Percentiles rank a stretch among this genome's conserved stretches.
These are phyloP conservation scores for Malassezia dermatis DNA, from an alignment of 1,284 basidiomycete genomes.

Conservation along the genomic window DNA sequence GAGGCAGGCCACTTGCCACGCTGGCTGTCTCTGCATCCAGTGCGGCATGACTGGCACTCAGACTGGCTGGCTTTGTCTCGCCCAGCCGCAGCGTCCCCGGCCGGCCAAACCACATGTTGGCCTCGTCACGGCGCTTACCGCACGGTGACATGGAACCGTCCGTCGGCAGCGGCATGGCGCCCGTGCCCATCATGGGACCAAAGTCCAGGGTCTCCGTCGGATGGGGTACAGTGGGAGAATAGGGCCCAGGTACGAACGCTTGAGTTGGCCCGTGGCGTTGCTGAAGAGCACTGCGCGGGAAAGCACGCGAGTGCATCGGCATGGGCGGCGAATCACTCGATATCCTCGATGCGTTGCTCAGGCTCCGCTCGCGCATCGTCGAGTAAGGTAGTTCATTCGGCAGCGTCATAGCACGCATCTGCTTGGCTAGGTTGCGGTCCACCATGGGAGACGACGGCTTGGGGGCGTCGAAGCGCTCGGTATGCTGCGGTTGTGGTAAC, in stretches of 20 bases:
- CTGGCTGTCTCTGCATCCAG: background rate
- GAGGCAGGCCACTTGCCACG: background rate
- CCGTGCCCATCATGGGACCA: background rate
- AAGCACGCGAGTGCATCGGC: background rate
- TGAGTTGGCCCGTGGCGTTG: background rate
- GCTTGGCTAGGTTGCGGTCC: conserved; percentile 1
- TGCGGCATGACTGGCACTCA: background rate
- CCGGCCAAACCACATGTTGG: conserved; percentile 9
- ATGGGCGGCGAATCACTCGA: background rate
- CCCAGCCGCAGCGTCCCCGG: conserved; percentile 15
- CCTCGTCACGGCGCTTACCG: background rate
- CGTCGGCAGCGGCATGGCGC: background rate
- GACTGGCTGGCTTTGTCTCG: background rate
- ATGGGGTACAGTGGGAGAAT: background rate
- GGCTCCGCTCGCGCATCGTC: background rate
- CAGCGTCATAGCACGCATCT: conserved; percentile 15
- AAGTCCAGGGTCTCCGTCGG: background rate
- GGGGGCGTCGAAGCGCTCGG: background rate
- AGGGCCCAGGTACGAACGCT: background rate
- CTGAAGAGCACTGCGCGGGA: background rate
- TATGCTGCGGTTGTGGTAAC: background rate
- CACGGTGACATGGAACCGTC: background rate
- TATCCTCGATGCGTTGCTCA: background rate
- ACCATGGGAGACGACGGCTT: background rate
- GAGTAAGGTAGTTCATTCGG: background rate